Base-by-base conservation (phyloP, 2,329 filamentous ascomycete genomes). In the Bipolaris bicolor region DNA sequence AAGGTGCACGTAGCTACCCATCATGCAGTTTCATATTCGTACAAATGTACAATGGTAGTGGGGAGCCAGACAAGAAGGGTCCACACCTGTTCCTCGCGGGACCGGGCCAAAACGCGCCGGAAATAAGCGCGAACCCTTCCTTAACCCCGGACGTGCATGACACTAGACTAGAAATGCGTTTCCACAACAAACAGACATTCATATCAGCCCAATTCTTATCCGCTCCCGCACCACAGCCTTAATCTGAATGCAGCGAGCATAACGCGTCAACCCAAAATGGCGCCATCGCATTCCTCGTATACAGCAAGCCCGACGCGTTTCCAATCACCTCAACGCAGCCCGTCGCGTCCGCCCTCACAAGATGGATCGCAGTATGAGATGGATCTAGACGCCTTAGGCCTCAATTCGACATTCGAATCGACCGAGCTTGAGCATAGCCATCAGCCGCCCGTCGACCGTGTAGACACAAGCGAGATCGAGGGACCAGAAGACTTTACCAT, bases 401-500 rank as follows among this genome's bases (percentile, higher is more conserved):
- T 75, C 46, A 70, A 75, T 34, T 73, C 71, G 40, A 72, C 73
- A 1, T 71, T 74, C 26, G 72, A 76, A 41, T 71, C 73, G 1
- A 69, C 69, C 2, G 72, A 70, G 18, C 52, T 76, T 41, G 67
- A 73, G 7, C 64, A 67, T 7, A 64, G 54, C 46, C 64, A 68
- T 29, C 63, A 68, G 55, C 64, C 70, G 20, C 66, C 70, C 13
- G 58, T 76, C n/a, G 76, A 78, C 47, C 68, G 68, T 10, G 69
- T 78, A 16, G 65, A 74, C 11, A 77, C 71, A 37, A 77, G 76
- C 60, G 76, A 78, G 13, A 73, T 78, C 24, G 76, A 76, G 41
- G 76, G 76, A 6, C 76, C 76, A 2, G 75, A 75, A 47, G 76
- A 78, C 61, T 78, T 78, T 57, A 78, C 76, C 6, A 72, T 75